Evolutionary conservation across 768 basidiomycete genomes (phyloP).

Genomic region (Rhizopogon rudus): DNA sequence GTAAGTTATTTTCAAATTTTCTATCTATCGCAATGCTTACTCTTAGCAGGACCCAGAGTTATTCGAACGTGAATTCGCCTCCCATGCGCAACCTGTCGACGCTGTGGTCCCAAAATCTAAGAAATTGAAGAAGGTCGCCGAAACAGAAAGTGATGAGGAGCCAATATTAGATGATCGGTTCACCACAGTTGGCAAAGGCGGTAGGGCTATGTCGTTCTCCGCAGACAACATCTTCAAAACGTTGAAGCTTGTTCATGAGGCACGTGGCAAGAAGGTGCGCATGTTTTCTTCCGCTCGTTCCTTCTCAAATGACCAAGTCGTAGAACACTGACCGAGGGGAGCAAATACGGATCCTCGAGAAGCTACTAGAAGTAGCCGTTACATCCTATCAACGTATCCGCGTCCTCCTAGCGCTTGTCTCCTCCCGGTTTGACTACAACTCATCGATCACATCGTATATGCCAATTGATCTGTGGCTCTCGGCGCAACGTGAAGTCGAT

Average conservation of each 20-base stretch:
- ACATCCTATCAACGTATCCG: conserved; percentile 93
- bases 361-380: conserved; percentile 76
- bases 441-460: conserved; percentile 81
- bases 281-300: background rate
- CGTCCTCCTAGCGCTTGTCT: conserved; percentile 88
- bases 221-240: conserved; percentile 89
- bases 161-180: conserved; percentile 57
- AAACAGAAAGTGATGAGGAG: conserved; percentile 39
- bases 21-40: background rate
- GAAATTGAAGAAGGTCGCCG: conserved; percentile 29
- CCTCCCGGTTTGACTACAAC: conserved; percentile 96
- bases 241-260: conserved; percentile 86
- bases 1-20: conserved; percentile 35
- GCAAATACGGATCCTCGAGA: conserved; percentile 88
- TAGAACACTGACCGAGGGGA: conserved; percentile 96
- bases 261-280: conserved; percentile 89
- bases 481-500: conserved; percentile 85
- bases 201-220: conserved; percentile 76
- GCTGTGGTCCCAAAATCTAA: conserved; percentile 31
- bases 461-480: conserved; percentile 88
- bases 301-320: conserved; percentile 2
- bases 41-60: conserved; percentile 74
- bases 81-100: conserved; percentile 44
- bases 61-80: conserved; percentile 73
- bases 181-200: conserved; percentile 88